phyloP scores from a whole-genome alignment of 73 alveolate genomes.

The Tetrahymena borealis region DNA sequence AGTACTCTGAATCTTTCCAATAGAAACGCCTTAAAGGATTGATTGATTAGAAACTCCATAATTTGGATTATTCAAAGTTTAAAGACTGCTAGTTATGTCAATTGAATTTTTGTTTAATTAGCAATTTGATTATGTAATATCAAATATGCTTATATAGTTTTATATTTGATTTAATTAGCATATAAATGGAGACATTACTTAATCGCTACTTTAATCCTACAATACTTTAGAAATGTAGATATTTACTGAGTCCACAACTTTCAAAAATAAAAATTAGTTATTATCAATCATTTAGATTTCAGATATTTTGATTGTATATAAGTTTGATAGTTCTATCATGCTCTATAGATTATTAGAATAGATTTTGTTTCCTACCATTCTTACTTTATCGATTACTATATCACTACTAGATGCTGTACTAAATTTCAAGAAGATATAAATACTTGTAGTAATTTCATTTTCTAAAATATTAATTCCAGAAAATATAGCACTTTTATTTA shows the following conservation, averaged over 20 bases:
- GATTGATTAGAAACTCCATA: too few species aligned
- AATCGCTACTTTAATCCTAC: too few species aligned
- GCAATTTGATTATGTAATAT: too few species aligned
- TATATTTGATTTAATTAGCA: too few species aligned
- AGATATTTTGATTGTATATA: not conserved
- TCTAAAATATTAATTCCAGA: not conserved
- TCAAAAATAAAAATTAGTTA: not conserved
- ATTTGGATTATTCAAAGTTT: too few species aligned
- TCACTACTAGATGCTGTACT: not conserved
- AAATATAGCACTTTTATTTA: not conserved
- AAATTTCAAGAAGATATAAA: not conserved
- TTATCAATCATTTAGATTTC: not conserved
- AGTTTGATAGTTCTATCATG: not conserved
- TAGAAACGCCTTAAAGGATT: too few species aligned
- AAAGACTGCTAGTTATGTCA: too few species aligned
- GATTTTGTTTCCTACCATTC: not conserved
- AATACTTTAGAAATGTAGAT: too few species aligned
- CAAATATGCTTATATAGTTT: too few species aligned
- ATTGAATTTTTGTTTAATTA: too few species aligned
- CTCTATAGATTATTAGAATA: not conserved
- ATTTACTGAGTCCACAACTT: not conserved
- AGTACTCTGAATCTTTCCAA: too few species aligned
- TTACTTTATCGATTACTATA: not conserved
- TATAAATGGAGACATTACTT: too few species aligned
- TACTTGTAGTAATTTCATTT: not conserved